phyloP scores from a whole-genome alignment of 306 rosid genomes.

The Cyamopsis tetragonoloba region DNA sequence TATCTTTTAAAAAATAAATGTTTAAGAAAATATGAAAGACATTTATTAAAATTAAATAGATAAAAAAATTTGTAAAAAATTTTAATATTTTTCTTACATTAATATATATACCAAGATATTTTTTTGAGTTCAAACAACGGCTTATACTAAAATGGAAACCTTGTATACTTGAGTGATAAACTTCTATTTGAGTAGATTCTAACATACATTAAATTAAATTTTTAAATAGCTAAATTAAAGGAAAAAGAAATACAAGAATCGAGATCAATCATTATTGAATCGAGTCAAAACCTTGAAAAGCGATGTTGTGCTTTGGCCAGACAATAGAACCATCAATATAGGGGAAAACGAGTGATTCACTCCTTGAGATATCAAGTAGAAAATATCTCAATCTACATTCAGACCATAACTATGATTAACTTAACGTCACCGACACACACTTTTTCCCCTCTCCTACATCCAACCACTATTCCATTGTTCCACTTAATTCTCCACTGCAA shows the following conservation, averaged over 20 bases:
- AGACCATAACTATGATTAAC: background rate
- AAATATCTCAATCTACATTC: background rate
- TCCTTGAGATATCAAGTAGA: background rate
- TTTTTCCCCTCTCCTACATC: background rate
- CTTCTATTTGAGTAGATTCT: no score
- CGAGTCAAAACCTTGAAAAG: slow-evolving; percentile 23
- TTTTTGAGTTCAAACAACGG: no score
- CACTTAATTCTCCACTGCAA: background rate
- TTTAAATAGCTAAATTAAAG: no score
- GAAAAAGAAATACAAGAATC: background rate
- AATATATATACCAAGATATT: no score
- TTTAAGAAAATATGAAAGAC: no score
- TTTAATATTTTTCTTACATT: no score
- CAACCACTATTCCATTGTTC: background rate
- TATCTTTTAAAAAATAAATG: no score
- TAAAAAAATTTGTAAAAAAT: no score
- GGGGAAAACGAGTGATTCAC: background rate
- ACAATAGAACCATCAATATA: slow-evolving; percentile 13
- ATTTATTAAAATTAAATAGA: no score
- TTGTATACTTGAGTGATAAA: no score
- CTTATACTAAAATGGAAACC: no score
- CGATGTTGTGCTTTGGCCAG: slow-evolving; percentile 37
- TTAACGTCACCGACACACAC: slow-evolving; percentile 14
- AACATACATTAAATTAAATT: no score
- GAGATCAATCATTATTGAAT: background rate